A percentile compares a stretch with the other conserved stretches of the same genome.
These are phyloP conservation scores for Microsporum ferrugineum DNA, from an alignment of 2,329 filamentous ascomycete species.

Conservation along the genomic window DNA sequence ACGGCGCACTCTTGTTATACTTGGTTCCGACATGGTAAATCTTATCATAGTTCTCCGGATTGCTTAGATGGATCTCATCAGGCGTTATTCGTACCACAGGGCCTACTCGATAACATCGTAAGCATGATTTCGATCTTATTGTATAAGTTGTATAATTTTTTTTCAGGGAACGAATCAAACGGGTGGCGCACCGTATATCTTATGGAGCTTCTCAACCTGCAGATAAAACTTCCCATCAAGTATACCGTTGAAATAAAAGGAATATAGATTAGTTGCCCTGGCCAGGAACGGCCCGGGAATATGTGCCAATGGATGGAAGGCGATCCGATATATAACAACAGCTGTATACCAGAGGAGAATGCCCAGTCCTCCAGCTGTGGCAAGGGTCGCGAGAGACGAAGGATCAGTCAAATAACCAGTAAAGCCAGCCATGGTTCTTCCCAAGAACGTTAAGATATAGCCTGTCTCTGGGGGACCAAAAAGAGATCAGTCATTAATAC, in stretches of 20 bases:
- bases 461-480: not conserved
- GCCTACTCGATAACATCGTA: slow-evolving; percentile 1
- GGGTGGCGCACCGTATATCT: not conserved
- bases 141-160: not conserved
- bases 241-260: slow-evolving; percentile 4
- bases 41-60: slow-evolving; percentile 17
- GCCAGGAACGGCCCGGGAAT: slow-evolving; percentile 3
- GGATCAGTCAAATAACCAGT: not conserved
- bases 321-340: not conserved
- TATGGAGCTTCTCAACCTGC: not conserved
- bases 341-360: not conserved
- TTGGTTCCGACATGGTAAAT: slow-evolving; percentile 17
- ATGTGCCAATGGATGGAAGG: not conserved
- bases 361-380: not conserved
- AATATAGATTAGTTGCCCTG: not conserved
- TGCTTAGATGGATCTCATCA: slow-evolving; percentile 11
- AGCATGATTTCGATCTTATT: not conserved
- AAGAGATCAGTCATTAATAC: not conserved
- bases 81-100: slow-evolving; percentile 14
- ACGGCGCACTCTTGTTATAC: slow-evolving; percentile 17
- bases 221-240: not conserved
- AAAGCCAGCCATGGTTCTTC: not conserved
- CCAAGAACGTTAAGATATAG: not conserved
- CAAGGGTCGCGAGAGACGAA: not conserved
- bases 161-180: not conserved